Percentiles rank a stretch among this genome's conserved stretches.
These are phyloP conservation scores for Nissolia schottii DNA, from an alignment of 306 rosid species.

Conservation along the genomic window DNA sequence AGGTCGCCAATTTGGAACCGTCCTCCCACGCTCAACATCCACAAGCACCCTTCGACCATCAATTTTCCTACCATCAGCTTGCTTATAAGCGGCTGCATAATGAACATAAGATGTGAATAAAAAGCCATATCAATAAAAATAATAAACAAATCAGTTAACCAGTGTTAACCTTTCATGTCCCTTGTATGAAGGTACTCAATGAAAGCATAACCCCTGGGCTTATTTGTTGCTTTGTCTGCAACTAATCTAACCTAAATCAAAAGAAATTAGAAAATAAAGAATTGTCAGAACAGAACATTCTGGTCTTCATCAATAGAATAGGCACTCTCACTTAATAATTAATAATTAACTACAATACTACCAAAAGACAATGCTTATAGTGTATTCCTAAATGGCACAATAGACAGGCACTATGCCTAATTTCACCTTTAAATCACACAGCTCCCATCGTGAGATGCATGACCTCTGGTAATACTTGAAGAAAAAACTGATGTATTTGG, in stretches of 20 bases:
- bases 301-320: conserved; percentile 20
- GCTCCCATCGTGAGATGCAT: conserved; percentile 94
- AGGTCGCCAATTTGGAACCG: conserved; percentile 99
- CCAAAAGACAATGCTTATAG: conserved; percentile 22
- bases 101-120: background rate
- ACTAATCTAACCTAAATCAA: conserved; percentile 73
- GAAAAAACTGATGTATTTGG: conserved; percentile 79
- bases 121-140: background rate
- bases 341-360: background rate
- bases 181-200: conserved; percentile 92
- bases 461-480: conserved; percentile 96
- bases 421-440: conserved; percentile 93
- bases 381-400: conserved; percentile 97
- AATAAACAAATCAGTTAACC: conserved; percentile 5
- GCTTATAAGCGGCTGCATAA: conserved; percentile 93
- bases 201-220: conserved; percentile 92
- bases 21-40: conserved; percentile 98
- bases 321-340: conserved; percentile 23
- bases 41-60: conserved; percentile 97
- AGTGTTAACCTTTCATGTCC: conserved; percentile 88
- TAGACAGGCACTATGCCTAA: conserved; percentile 99
- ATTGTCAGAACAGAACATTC: conserved; percentile 26
- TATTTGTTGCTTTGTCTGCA: conserved; percentile 60
- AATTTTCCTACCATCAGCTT: conserved; percentile 98
- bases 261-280: conserved; percentile 12